Conservation (phyloP, 495 filamentous ascomycete genomes). For the Penicillium simplicissimum region DNA sequence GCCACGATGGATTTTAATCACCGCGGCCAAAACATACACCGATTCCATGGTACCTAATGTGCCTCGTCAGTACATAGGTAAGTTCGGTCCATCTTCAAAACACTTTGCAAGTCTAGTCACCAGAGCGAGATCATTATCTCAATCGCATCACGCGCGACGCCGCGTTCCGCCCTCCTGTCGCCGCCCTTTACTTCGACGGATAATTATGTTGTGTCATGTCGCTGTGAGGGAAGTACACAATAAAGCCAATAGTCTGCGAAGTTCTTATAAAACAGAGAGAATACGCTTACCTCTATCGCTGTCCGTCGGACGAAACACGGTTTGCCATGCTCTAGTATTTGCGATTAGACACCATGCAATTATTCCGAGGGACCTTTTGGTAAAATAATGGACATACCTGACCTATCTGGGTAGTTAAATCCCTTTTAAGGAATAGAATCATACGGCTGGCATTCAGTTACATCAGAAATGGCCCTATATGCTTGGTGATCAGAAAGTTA, state of each 20-base stretch:
- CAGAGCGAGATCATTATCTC: background rate
- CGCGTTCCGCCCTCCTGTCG: background rate
- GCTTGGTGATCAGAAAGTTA: conserved; percentile 33
- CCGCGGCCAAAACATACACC: background rate
- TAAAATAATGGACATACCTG: background rate
- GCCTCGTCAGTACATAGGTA: background rate
- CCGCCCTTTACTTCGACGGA: background rate
- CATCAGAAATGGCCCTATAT: conserved; percentile 41
- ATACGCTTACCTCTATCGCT: conserved; percentile 1
- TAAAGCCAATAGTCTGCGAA: background rate
- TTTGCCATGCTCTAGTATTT: background rate
- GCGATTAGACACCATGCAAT: background rate
- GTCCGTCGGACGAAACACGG: background rate
- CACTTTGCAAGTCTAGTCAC: background rate
- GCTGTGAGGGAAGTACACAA: background rate
- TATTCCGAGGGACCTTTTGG: background rate
- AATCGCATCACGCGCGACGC: background rate
- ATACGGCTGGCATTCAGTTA: conserved; percentile 38
- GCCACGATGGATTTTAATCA: background rate
- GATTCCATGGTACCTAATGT: conserved; percentile 2
- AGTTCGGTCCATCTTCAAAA: background rate
- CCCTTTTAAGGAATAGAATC: conserved; percentile 22
- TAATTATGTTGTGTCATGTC: background rate
- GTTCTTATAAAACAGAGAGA: conserved; percentile 1
- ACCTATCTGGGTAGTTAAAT: background rate